Conservation (phyloP, 306 rosid species). For the Vigna unguiculata region DNA sequence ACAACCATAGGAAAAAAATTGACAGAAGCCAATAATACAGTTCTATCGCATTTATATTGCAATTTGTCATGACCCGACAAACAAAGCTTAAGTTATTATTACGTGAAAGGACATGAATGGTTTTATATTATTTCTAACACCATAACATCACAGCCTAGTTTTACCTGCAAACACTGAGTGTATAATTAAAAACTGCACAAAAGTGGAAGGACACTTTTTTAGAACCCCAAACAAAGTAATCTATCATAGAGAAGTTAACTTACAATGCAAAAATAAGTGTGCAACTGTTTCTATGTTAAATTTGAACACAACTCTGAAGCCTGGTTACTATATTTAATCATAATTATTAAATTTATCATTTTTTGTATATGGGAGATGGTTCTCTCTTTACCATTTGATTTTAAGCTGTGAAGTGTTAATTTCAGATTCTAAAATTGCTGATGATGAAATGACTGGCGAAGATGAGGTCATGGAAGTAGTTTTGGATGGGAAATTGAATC, state of each 20-base stretch:
- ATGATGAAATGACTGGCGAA: conserved; percentile 66
- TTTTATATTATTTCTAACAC: not conserved
- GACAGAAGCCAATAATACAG: not conserved
- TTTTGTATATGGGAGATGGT: conserved; percentile 35
- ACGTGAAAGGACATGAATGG: not conserved
- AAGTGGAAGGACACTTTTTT: not conserved
- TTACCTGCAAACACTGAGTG: conserved; percentile 7
- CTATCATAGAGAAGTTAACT: not conserved
- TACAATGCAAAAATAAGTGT: not conserved
- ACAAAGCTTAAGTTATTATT: not conserved
- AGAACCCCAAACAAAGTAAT: not conserved
- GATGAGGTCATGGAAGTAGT: conserved; percentile 68
- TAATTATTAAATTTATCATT: conserved; percentile 23
- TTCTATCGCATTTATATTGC: conserved; percentile 10
- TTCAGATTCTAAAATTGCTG: conserved; percentile 69
- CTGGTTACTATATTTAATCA: conserved; percentile 19
- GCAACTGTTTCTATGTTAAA: conserved; percentile 1
- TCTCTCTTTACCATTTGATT: conserved; percentile 31
- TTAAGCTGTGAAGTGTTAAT: conserved; percentile 38
- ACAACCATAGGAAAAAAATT: not conserved
- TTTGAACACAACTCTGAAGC: not conserved
- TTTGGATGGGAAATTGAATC: conserved; percentile 71
- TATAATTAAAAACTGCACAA: not conserved
- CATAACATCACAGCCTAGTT: conserved; percentile 17
- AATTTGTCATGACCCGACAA: not conserved